phyloP scores from a whole-genome alignment of 73 alveolate genomes.

The Blepharisma japonicum region DNA sequence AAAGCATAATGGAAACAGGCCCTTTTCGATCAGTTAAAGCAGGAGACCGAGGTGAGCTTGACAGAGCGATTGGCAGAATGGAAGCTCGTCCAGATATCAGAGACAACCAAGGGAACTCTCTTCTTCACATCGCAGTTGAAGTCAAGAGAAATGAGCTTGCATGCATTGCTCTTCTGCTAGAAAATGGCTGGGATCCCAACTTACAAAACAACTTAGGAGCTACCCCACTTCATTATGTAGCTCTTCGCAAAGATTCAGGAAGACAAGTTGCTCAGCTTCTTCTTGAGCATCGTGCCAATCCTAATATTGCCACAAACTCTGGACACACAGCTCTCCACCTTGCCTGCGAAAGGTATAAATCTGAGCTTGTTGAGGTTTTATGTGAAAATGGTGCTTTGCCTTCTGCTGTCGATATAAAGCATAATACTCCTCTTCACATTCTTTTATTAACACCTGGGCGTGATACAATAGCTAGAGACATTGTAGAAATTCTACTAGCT shows the following conservation, averaged over 20 bases:
- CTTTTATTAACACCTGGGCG: conserved; percentile 16
- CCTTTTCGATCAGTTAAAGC: conserved; percentile 12
- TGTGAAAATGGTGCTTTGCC: background rate
- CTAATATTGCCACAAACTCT: background rate
- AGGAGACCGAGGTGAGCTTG: conserved; percentile 14
- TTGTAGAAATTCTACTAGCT: background rate
- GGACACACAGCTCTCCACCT: conserved; percentile 21
- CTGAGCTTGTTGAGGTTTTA: conserved; percentile 2
- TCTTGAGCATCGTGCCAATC: background rate
- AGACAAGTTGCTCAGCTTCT: conserved; percentile 11
- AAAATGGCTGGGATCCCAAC: conserved; percentile 21
- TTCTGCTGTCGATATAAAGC: background rate
- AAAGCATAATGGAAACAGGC: background rate
- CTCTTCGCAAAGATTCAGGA: conserved; percentile 22
- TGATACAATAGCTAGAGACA: conserved; percentile 20
- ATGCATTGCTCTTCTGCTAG: background rate
- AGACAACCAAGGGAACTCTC: conserved; percentile 8
- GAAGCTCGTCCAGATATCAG: conserved; percentile 22
- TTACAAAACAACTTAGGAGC: conserved; percentile 26
- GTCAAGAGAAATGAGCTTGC: conserved; percentile 13
- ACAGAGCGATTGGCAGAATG: background rate
- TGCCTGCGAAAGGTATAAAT: conserved; percentile 12
- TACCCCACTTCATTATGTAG: conserved; percentile 22
- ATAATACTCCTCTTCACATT: conserved; percentile 18
- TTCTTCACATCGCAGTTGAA: conserved; percentile 20